Conservation (phyloP, 2,329 filamentous ascomycete genomes). For the Neopestalotiopsis clavispora region DNA sequence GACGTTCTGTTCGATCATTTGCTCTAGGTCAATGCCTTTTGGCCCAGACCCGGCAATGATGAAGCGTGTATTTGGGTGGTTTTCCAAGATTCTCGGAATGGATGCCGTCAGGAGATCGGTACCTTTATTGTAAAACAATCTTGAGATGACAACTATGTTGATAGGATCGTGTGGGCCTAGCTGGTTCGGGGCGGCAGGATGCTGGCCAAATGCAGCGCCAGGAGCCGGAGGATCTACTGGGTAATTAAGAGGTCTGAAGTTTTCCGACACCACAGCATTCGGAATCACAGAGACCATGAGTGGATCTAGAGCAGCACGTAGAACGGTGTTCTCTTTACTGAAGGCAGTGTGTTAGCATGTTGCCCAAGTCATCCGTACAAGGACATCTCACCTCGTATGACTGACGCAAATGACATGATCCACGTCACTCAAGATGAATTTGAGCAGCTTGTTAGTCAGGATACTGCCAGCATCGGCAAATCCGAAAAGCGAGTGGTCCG, state of each 20-base stretch:
- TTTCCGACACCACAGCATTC: constrained; percentile 95
- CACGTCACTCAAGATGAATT: constrained; percentile 94
- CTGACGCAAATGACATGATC: constrained; percentile 98
- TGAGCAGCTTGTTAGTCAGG: constrained; percentile 93
- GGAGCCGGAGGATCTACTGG: constrained; percentile 39
- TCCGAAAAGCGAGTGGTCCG: constrained; percentile 95
- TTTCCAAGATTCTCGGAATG: constrained; percentile 88
- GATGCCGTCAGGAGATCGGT: constrained; percentile 96
- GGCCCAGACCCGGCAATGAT: constrained; percentile 95
- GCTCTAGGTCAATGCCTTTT: constrained; percentile 96
- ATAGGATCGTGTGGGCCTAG: constrained; percentile 85
- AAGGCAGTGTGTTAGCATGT: constrained; percentile 29
- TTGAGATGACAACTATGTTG: constrained; percentile 95
- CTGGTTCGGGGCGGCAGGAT: constrained; percentile 64
- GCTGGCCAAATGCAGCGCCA: constrained; percentile 42
- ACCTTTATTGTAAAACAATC: constrained; percentile 98
- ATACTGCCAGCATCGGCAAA: constrained; percentile 97
- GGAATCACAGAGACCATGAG: constrained; percentile 98
- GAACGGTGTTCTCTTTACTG: constrained; percentile 97
- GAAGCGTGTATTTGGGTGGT: constrained; percentile 92
- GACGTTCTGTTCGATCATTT: constrained; percentile 96
- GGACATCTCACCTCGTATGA: constrained; percentile 81
- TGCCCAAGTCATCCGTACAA: constrained; percentile 17
- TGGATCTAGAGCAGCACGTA: constrained; percentile 91
- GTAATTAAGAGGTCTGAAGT: constrained; percentile 76